Evolutionary conservation across 805 yeast genomes (phyloP), one percentile per base, ranked within the genome.

Genomic region (Zygosaccharomyces kombuchaensis): DNA sequence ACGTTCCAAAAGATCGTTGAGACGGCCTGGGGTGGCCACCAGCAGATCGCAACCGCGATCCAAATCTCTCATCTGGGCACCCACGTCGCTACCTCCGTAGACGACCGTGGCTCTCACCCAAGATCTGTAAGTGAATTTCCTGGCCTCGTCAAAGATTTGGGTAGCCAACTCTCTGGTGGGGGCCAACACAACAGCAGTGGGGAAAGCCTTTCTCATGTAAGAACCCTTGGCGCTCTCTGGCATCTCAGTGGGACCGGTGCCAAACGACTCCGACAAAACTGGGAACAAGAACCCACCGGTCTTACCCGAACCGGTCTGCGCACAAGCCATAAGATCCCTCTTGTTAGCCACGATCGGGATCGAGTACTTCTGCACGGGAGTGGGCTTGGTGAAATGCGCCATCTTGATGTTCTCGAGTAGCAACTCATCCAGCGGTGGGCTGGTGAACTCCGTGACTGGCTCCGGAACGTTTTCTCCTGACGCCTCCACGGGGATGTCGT

Each of bases 281-380:
- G 99, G 99, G 86, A 93, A 93, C 67, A 93, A 76, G 79, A 93
- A 93, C 57, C 99, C 99, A 78, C 98, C 99, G 66, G 99, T 93
- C 76, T 93, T 93, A 80, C 99, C 99, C 48, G 98, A 90, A 84
- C 96, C 96, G 58, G 96, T 87, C 76, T 88, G 96, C 49, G 96
- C 96, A 80, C 96, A 88, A 30, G 96, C 96, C 96, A 87, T 88
- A 72, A 87, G 78, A 71, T 87, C 96, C 72, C 96, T 81, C 61
- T 90, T 88, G 50, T 75, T 81, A 49, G 91, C 87, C 55, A 88
- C 91, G 55, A 88, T 87, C 56, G 96, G 96, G 54, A 88, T 84
- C 36, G 96, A 88, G 76, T 87, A 87, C 72, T 88, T 88, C 69
- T 87, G 96, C 47, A 87, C 96, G 42, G 96, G 99, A 29, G 99